phyloP scores from a whole-genome alignment of 2,329 filamentous ascomycete species.

The Thelonectria olida region DNA sequence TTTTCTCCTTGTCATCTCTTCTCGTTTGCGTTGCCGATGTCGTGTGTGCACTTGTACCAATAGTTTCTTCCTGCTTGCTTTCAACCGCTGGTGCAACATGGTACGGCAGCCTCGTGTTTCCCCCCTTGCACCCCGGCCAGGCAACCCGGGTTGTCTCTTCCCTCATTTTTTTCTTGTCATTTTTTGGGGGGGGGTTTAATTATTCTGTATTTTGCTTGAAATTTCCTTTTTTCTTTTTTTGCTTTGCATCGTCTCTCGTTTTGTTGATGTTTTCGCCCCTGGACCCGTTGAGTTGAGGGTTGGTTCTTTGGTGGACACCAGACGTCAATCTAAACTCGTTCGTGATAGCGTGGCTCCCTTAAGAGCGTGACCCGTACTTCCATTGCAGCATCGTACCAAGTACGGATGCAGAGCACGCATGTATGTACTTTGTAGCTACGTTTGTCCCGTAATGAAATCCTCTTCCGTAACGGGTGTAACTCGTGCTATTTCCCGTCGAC shows the following conservation, averaged over 20 bases:
- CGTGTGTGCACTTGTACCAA: neutral
- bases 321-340: conserved; percentile 35
- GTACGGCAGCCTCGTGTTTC: conserved; percentile 15
- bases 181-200: too few relatives aligned
- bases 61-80: neutral
- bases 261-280: conserved; percentile 25
- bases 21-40: neutral
- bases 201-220: neutral
- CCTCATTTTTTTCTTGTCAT: conserved; percentile 7
- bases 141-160: neutral
- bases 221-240: conserved; percentile 5
- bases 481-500: too few relatives aligned
- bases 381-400: neutral
- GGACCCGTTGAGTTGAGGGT: conserved; percentile 39
- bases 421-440: neutral
- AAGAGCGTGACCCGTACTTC: neutral
- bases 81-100: conserved; percentile 9
- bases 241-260: conserved; percentile 3
- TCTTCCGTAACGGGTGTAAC: too few relatives aligned
- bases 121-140: neutral
- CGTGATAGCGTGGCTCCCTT: conserved; percentile 8
- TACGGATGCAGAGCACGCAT: too few relatives aligned
- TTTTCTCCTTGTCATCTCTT: conserved; percentile 10
- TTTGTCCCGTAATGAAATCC: too few relatives aligned
- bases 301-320: conserved; percentile 31